Conservation (phyloP, 2,329 filamentous ascomycete genomes). For the Coniochaeta prunicola region DNA sequence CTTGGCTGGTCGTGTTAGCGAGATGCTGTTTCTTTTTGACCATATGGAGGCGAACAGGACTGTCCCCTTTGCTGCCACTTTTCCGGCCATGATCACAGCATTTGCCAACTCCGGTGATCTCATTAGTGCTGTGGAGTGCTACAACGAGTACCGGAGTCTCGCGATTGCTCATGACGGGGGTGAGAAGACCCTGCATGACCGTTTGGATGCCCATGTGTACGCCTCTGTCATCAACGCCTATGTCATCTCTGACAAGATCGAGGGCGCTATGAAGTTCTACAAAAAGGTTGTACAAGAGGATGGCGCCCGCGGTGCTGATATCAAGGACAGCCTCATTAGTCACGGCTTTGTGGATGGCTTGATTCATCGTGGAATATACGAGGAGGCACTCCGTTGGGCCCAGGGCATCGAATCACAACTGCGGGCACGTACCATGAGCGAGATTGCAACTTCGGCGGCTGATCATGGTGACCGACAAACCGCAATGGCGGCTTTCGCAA, state of each 20-base stretch:
- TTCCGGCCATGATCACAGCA: conserved; percentile 90
- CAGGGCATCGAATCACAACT: conserved; percentile 52
- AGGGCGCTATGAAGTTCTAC: conserved; percentile 80
- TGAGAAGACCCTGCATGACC: conserved; percentile 57
- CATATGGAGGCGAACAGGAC: conserved; percentile 80
- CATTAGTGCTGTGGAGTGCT: conserved; percentile 84
- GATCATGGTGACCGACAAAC: conserved; percentile 66
- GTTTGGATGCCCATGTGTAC: conserved; percentile 79
- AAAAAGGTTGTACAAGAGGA: conserved; percentile 65
- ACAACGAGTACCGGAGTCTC: conserved; percentile 86
- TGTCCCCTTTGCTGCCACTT: conserved; percentile 71
- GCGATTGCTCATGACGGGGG: conserved; percentile 81
- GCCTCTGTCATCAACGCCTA: conserved; percentile 89
- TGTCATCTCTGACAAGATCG: conserved; percentile 68
- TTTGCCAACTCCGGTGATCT: conserved; percentile 79
- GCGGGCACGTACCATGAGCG: conserved; percentile 58
- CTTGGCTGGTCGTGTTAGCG: conserved; percentile 68
- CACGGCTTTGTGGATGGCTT: conserved; percentile 75
- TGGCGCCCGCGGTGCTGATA: conserved; percentile 47
- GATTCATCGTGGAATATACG: conserved; percentile 61
- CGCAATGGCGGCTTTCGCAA: conserved; percentile 59
- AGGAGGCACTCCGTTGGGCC: conserved; percentile 68
- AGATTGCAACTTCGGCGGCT: conserved; percentile 70
- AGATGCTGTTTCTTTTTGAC: conserved; percentile 86
- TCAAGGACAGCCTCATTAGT: conserved; percentile 66